A percentile compares a stretch with the other conserved stretches of the same genome.
phyloP scores from a whole-genome alignment of 257 asterid species.

The Osmanthus fragrans region DNA sequence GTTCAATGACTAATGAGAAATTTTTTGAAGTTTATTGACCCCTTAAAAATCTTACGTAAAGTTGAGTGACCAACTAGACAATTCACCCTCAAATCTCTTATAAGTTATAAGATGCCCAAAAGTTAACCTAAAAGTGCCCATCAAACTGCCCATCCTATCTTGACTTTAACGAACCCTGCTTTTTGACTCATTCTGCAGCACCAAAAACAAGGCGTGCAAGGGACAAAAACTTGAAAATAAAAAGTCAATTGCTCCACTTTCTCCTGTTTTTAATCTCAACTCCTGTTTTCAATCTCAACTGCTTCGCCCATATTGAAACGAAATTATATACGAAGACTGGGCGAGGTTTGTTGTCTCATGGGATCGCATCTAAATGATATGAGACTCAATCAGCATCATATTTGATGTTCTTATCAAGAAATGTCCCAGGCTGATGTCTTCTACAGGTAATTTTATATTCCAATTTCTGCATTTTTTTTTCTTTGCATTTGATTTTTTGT shows the following conservation, averaged over 20 bases:
- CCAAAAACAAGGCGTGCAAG: not conserved
- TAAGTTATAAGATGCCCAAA: too few relatives aligned
- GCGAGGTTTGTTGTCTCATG: not conserved
- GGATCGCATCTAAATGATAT: not conserved
- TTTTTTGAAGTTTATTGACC: too few relatives aligned
- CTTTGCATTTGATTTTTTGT: too few relatives aligned
- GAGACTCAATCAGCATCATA: not conserved
- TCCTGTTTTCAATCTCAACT: not conserved
- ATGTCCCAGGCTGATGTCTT: slow-evolving; percentile 70
- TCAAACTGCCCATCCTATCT: not conserved
- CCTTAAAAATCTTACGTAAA: too few relatives aligned
- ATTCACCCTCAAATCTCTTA: too few relatives aligned
- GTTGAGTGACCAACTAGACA: too few relatives aligned
- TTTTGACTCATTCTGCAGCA: not conserved
- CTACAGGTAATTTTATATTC: slow-evolving; percentile 49
- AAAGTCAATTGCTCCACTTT: not conserved
- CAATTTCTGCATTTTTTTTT: not conserved
- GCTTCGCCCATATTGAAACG: not conserved
- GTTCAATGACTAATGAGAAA: too few relatives aligned
- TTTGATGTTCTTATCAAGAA: slow-evolving; percentile 31
- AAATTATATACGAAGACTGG: not conserved
- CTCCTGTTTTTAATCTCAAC: not conserved
- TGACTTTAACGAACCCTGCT: not conserved
- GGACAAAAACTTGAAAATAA: not conserved
- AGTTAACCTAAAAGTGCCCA: not conserved